These are phyloP conservation scores for Hortiboletus rubellus DNA, from an alignment of 1,284 basidiomycete genomes.

Conservation along the genomic window DNA sequence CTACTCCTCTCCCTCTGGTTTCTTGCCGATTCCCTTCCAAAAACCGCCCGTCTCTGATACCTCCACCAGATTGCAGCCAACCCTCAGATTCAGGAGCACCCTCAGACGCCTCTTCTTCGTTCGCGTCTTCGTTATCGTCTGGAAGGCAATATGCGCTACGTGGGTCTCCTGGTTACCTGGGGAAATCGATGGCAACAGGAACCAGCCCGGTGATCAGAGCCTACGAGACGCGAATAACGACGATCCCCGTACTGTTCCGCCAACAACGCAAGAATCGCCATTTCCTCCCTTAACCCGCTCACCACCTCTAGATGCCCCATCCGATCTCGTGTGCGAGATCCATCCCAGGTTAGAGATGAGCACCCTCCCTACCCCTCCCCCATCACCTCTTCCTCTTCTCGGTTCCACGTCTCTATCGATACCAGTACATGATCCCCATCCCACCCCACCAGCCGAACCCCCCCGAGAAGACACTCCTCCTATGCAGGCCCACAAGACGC, in stretches of 20 bases:
- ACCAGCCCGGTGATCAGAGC: conserved; percentile 33
- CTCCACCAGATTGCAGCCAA: conserved; percentile 28
- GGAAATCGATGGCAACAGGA: conserved; percentile 24
- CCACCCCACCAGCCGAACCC: conserved; percentile 30
- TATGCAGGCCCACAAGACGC: conserved; percentile 53
- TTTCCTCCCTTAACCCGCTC: conserved; percentile 3
- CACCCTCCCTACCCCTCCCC: conserved; percentile 27
- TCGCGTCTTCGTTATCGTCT: conserved; percentile 50
- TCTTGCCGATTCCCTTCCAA: conserved; percentile 32
- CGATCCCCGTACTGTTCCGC: conserved; percentile 31
- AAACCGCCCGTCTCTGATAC: conserved; percentile 32
- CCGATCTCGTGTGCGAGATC: conserved; percentile 2
- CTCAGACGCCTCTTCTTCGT: conserved; percentile 53
- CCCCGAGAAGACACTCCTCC: conserved; percentile 52
- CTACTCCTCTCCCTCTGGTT: conserved; percentile 39
- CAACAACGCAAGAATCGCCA: conserved; percentile 11
- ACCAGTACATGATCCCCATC: conserved; percentile 16
- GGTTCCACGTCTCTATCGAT: conserved; percentile 15
- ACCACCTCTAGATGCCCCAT: conserved; percentile 9
- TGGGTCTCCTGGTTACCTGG: conserved; percentile 44
- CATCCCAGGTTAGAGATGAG: conserved; percentile 12
- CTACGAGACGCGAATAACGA: conserved; percentile 38
- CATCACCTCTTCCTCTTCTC: conserved; percentile 22
- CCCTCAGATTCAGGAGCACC: conserved; percentile 34
- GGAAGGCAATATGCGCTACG: conserved; percentile 51